Conservation (phyloP, 805 yeast genomes). For the Cyberlindnera mycetangii region DNA sequence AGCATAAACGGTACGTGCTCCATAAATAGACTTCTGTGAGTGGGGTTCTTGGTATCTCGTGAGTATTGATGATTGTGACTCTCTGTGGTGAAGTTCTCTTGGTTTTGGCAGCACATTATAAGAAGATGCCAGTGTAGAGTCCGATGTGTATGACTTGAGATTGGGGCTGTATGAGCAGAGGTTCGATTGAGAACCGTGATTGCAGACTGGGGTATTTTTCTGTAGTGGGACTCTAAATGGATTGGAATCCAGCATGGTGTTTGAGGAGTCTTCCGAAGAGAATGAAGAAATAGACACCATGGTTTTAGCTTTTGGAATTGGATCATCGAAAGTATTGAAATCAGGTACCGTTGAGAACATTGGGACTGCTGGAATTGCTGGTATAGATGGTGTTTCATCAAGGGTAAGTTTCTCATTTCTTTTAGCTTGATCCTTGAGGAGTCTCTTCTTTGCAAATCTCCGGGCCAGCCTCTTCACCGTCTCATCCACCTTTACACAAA, state of each 20-base stretch:
- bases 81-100: slow-evolving; percentile 4
- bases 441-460: slow-evolving; percentile 17
- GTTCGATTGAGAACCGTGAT: background rate
- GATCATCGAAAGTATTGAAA: background rate
- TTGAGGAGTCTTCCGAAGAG: slow-evolving; percentile 3
- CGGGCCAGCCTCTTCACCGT: slow-evolving; percentile 51
- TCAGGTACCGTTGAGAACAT: too few species aligned
- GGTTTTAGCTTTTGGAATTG: slow-evolving; percentile 10
- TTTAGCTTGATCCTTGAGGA: slow-evolving; percentile 11
- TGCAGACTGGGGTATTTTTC: slow-evolving; percentile 3
- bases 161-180: background rate
- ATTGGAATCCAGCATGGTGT: background rate
- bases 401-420: slow-evolving; percentile 1
- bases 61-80: slow-evolving; percentile 8
- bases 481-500: slow-evolving; percentile 56
- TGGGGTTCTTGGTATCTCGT: slow-evolving; percentile 2
- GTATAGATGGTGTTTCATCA: slow-evolving; percentile 11
- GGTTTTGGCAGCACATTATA: slow-evolving; percentile 3
- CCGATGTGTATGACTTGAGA: slow-evolving; percentile 1
- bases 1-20: background rate
- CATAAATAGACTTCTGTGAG: background rate
- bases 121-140: slow-evolving; percentile 1
- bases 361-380: slow-evolving; percentile 4
- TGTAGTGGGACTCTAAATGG: slow-evolving; percentile 6
- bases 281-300: slow-evolving; percentile 11